A percentile compares a stretch with the other conserved stretches of the same genome.
These are phyloP conservation scores for Trapa incisa DNA, from an alignment of 345 rosid genomes.

Conservation along the genomic window DNA sequence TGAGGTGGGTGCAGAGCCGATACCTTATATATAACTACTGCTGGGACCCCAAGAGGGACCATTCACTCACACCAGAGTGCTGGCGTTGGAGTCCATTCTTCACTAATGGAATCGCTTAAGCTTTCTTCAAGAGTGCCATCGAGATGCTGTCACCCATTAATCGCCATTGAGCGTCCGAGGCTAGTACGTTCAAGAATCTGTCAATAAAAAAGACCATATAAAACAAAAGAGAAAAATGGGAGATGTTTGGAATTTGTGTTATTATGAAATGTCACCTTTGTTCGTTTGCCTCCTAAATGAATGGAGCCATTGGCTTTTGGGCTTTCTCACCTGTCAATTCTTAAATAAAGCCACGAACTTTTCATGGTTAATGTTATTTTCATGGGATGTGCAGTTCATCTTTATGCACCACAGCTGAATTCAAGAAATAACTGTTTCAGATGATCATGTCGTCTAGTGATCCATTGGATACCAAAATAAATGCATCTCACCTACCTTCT, in stretches of 20 bases:
- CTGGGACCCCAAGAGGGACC: slow-evolving; percentile 63
- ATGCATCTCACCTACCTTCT: too few species aligned
- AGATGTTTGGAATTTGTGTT: neutral
- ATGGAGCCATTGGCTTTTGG: slow-evolving; percentile 4
- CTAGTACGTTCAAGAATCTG: neutral
- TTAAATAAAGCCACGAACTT: slow-evolving; percentile 15
- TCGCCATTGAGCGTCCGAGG: slow-evolving; percentile 8
- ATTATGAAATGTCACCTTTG: neutral
- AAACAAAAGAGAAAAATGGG: neutral
- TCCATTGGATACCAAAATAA: too few species aligned
- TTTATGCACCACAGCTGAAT: too few species aligned
- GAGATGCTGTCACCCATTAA: too few species aligned
- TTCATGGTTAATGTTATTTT: too few species aligned
- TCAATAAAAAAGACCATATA: neutral
- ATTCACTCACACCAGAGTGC: slow-evolving; percentile 81
- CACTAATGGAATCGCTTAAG: too few species aligned
- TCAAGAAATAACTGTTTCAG: too few species aligned
- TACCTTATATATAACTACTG: slow-evolving; percentile 71
- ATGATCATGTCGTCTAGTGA: neutral
- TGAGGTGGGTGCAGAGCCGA: slow-evolving; percentile 74
- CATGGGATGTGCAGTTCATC: too few species aligned
- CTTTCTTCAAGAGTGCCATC: too few species aligned
- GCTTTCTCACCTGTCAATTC: slow-evolving; percentile 19
- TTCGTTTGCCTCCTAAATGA: neutral
- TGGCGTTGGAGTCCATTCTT: slow-evolving; percentile 11